Evolutionary conservation across 805 yeast species (phyloP).

Genomic region (Candida hispaniensis): DNA sequence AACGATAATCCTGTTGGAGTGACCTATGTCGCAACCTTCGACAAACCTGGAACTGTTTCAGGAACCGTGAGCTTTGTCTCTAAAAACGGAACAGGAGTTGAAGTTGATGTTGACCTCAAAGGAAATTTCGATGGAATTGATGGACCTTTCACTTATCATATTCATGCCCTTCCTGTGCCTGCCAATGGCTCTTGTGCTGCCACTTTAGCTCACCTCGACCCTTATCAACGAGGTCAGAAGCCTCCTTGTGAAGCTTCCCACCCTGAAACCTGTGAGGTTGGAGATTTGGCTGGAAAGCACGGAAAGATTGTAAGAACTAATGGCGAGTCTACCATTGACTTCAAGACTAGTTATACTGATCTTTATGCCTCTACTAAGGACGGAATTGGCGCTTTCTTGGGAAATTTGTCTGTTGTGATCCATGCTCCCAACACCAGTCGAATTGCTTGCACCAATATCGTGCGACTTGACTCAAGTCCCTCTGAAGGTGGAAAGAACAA

Average conservation of each 20-base stretch:
- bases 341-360: slow-evolving; percentile 48
- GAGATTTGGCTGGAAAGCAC: slow-evolving; percentile 70
- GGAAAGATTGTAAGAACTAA: slow-evolving; percentile 55
- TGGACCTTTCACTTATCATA: slow-evolving; percentile 62
- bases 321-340: slow-evolving; percentile 32
- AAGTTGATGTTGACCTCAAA: slow-evolving; percentile 59
- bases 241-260: slow-evolving; percentile 41
- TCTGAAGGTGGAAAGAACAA: no score
- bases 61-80: slow-evolving; percentile 51
- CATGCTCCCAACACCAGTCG: slow-evolving; percentile 46
- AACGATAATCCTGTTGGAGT: slow-evolving; percentile 40
- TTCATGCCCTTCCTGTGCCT: slow-evolving; percentile 51
- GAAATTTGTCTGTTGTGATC: slow-evolving; percentile 35
- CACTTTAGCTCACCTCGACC: slow-evolving; percentile 52
- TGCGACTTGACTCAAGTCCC: no score
- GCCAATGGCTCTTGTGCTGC: slow-evolving; percentile 41
- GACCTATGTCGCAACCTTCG: slow-evolving; percentile 49
- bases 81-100: slow-evolving; percentile 41
- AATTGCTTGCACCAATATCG: slow-evolving; percentile 54
- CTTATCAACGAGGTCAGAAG: slow-evolving; percentile 42
- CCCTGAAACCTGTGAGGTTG: slow-evolving; percentile 56
- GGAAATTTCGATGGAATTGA: slow-evolving; percentile 50
- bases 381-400: slow-evolving; percentile 44
- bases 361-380: slow-evolving; percentile 55
- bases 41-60: slow-evolving; percentile 36